These are phyloP conservation scores for Marasmius oreades DNA, from an alignment of 1,284 basidiomycete genomes.

Conservation along the genomic window DNA sequence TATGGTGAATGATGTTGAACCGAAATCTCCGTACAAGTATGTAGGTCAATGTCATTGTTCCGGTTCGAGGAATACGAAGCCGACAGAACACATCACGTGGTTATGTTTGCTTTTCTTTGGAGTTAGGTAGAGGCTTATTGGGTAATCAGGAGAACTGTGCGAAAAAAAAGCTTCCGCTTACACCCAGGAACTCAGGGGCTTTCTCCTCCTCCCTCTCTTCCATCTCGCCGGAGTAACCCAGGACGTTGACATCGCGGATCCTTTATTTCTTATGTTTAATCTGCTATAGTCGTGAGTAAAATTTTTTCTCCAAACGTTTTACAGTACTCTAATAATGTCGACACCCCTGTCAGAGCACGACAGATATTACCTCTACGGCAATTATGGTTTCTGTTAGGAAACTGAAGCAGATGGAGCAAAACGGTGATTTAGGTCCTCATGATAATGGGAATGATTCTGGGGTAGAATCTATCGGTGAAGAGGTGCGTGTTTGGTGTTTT, in stretches of 20 bases:
- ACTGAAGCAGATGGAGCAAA: background rate
- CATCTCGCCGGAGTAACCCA: background rate
- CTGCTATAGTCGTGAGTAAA: too few species aligned
- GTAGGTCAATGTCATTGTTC: too few species aligned
- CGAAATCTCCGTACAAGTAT: too few species aligned
- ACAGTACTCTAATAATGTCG: background rate
- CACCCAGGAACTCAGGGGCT: slow-evolving; percentile 4
- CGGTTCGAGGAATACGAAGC: too few species aligned
- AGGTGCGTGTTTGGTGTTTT: background rate
- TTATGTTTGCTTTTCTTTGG: background rate
- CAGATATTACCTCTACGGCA: background rate
- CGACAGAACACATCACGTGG: background rate
- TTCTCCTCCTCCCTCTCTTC: background rate
- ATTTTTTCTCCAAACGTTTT: background rate
- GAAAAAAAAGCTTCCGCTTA: slow-evolving; percentile 6
- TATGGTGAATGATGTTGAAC: too few species aligned
- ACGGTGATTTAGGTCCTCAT: too few species aligned
- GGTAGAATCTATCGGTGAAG: background rate
- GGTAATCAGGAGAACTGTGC: background rate
- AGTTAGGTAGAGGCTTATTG: background rate
- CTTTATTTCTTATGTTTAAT: too few species aligned
- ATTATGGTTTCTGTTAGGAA: background rate
- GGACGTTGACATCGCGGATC: background rate
- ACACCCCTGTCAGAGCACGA: background rate
- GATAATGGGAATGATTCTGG: background rate